Conservation (phyloP, 805 yeast genomes). For the Lachancea cidri region DNA sequence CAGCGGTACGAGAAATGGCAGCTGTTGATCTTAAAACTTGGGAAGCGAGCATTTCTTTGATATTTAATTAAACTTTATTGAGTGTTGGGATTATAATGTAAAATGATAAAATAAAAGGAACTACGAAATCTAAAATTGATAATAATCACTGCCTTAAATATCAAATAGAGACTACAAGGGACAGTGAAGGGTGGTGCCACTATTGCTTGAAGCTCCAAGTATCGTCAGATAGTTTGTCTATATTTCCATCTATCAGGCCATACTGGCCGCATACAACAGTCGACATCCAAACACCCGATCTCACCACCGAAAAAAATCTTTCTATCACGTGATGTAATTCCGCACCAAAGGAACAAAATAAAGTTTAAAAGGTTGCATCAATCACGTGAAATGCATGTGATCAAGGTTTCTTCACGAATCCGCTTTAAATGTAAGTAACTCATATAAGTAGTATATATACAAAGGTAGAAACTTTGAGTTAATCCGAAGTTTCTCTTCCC, state of each 20-base stretch:
- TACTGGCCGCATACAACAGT: not conserved
- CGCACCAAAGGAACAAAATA: not conserved
- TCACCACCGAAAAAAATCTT: not conserved
- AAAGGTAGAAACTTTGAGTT: too few species aligned
- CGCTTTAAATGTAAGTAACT: too few species aligned
- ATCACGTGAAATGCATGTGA: too few species aligned
- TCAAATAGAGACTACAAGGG: not conserved
- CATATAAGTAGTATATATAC: too few species aligned
- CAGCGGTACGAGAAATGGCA: conserved; percentile 10
- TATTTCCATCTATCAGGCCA: not conserved
- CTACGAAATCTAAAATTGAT: not conserved
- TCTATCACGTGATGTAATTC: not conserved
- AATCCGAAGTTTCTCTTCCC: conserved; percentile 29
- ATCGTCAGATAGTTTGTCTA: not conserved
- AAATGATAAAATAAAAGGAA: not conserved
- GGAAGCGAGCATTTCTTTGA: conserved; percentile 22
- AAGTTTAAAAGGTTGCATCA: not conserved
- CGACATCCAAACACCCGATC: not conserved
- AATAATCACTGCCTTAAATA: not conserved
- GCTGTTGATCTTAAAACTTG: conserved; percentile 20
- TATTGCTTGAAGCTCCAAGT: not conserved
- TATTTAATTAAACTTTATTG: not conserved
- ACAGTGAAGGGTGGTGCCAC: not conserved
- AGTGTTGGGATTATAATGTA: not conserved
- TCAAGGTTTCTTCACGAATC: too few species aligned